Percentiles rank a stretch among this genome's conserved stretches.
These are phyloP conservation scores for Xylariaceae sp. DNA, from an alignment of 2,329 filamentous ascomycete species.

Conservation along the genomic window DNA sequence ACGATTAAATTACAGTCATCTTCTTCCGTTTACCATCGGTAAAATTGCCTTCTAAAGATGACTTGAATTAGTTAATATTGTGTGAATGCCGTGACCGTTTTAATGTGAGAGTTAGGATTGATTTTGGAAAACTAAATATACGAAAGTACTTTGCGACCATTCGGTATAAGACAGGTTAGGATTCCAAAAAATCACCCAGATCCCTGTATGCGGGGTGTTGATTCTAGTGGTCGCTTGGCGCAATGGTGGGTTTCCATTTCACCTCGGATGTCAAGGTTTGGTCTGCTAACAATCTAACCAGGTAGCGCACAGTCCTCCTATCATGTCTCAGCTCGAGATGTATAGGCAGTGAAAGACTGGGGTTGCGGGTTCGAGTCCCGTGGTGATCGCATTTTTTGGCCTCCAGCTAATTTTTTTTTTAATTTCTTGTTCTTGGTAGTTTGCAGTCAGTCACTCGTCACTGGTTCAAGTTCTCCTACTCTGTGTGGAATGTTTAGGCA, in stretches of 20 bases:
- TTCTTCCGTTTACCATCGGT: no score
- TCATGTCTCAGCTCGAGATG: constrained; percentile 9
- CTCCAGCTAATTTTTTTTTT: not conserved
- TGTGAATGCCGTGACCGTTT: no score
- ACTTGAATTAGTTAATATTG: no score
- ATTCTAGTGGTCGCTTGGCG: constrained; percentile 20
- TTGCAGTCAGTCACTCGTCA: not conserved
- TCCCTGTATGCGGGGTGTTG: not conserved
- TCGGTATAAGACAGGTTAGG: no score
- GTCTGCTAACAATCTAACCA: constrained; percentile 5
- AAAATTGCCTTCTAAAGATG: no score
- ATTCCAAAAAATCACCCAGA: no score
- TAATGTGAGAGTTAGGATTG: no score
- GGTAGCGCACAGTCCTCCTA: constrained; percentile 40
- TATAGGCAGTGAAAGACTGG: constrained; percentile 31
- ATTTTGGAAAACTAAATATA: no score
- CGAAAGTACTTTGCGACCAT: no score
- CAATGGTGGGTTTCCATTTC: constrained; percentile 11
- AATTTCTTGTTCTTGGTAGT: not conserved
- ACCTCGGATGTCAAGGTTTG: constrained; percentile 18
- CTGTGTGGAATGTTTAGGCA: not conserved
- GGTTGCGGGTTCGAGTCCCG: constrained; percentile 43
- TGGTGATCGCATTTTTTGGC: constrained; percentile 27
- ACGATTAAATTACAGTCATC: no score
- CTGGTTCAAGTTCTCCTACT: not conserved